phyloP scores from a whole-genome alignment of 441 rosid genomes.

The Pelargonium australe region DNA sequence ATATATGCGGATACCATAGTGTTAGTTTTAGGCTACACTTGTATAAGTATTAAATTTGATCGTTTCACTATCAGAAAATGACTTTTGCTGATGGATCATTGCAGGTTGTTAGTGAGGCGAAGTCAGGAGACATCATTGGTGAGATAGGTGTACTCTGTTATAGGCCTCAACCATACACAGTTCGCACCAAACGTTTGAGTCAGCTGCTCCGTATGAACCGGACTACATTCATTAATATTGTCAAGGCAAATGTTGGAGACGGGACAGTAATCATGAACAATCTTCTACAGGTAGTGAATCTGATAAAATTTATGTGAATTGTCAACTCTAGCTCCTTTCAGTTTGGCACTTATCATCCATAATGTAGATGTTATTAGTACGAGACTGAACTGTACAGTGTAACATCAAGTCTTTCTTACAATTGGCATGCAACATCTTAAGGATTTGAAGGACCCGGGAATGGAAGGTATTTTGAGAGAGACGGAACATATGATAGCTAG shows the following conservation, averaged over 20 bases:
- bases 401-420: too few relatives aligned
- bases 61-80: too few relatives aligned
- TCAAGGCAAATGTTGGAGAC: slow-evolving; percentile 82
- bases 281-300: slow-evolving; percentile 61
- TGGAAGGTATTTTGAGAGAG: slow-evolving; percentile 47
- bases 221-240: slow-evolving; percentile 55
- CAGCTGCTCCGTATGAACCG: slow-evolving; percentile 88
- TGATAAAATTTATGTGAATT: background rate
- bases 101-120: slow-evolving; percentile 63
- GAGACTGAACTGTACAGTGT: too few relatives aligned
- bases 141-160: slow-evolving; percentile 78
- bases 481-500: slow-evolving; percentile 66
- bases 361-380: too few relatives aligned
- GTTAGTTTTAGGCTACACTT: too few relatives aligned
- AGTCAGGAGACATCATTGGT: slow-evolving; percentile 60
- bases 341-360: too few relatives aligned
- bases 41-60: too few relatives aligned
- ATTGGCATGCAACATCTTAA: slow-evolving; percentile 48
- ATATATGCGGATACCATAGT: too few relatives aligned
- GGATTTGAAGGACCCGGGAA: slow-evolving; percentile 45
- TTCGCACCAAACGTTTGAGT: slow-evolving; percentile 67
- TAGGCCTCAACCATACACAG: slow-evolving; percentile 77
- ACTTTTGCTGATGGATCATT: slow-evolving; percentile 4
- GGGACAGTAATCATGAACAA: slow-evolving; percentile 84
- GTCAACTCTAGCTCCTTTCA: background rate